A percentile compares a stretch with the other conserved stretches of the same genome.
Evolutionary conservation across 306 rosid genomes (phyloP).

Genomic region (Dryas octopetala): DNA sequence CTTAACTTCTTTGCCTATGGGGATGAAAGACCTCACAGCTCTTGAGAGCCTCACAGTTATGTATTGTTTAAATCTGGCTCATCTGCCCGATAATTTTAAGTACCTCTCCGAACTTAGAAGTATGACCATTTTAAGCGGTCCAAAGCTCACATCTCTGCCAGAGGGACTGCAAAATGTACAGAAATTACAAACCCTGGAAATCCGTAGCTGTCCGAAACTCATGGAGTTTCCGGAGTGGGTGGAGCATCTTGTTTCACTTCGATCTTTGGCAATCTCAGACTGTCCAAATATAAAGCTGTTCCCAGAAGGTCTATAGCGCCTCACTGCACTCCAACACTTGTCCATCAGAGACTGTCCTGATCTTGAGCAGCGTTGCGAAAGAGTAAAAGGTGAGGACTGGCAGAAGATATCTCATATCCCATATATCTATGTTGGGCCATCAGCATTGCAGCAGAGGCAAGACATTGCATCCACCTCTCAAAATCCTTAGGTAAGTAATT

Average conservation of each 20-base stretch:
- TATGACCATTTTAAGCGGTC: conserved; percentile 24
- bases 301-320: conserved; percentile 3
- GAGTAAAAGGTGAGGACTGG: conserved; percentile 11
- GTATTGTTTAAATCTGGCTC: conserved; percentile 22
- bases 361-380: background rate
- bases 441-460: background rate
- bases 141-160: conserved; percentile 17
- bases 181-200: conserved; percentile 27
- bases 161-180: conserved; percentile 15
- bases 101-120: conserved; percentile 19
- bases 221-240: conserved; percentile 20
- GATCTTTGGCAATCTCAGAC: conserved; percentile 30
- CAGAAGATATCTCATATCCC: conserved; percentile 20
- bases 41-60: conserved; percentile 31
- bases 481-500: background rate
- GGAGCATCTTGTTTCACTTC: background rate
- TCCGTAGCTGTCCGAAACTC: conserved; percentile 25
- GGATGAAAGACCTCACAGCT: conserved; percentile 18
- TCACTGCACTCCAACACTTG: conserved; percentile 14
- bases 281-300: conserved; percentile 21
- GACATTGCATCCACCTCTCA: background rate
- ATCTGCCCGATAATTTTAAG: conserved; percentile 6
- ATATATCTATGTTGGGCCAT: conserved; percentile 22
- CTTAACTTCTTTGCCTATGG: conserved; percentile 16
- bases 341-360: conserved; percentile 24